Evolutionary conservation across 2,329 filamentous ascomycete species (phyloP), one percentile per base, ranked within the genome.

Genomic region (Chalaropsis ovoidea): DNA sequence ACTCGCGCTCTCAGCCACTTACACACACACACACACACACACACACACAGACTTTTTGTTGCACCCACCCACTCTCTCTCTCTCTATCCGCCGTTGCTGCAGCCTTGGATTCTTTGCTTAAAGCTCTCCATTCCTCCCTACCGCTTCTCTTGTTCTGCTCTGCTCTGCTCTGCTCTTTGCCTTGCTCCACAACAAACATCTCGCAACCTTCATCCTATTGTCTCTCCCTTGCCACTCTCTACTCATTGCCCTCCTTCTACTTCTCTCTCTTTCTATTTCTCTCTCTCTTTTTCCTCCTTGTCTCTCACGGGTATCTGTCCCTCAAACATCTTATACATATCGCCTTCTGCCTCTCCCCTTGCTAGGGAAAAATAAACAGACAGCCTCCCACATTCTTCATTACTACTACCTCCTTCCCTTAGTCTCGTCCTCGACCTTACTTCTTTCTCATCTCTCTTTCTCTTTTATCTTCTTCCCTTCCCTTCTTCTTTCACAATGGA

Each of bases 401-500:
- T n/a, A 11, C 54, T 56, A 45, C 41, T 35, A 49, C 17, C 19
- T n/a, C 61, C 41, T 61, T 62, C 63, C 58, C 63, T 61, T 56
- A 24, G 45, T 58, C 17, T 62, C 45, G 43, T 24, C 22, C 62
- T 67, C 39, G 43, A 39, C 41, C 41, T 49, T 47, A 43, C 22
- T 67, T 31, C 49, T 42, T 19, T 63, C 22, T 27, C 27, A 56
- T 19, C 60, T 42, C 8, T 58, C n/a, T 41, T 56, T 42, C 63
- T 66, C 66, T 54, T 65, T 64, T 64, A 64, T 64, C 27, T 61
- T 47, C 24, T 54, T 42, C 43, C 68, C 24, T 68, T 56, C 56
- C 62, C 47, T 65, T 66, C 22, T 75, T 75, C 75, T 69, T 75
- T 74, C 70, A 75, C 76, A 65, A 70, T 74, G 65, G 75, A 76